phyloP scores from a whole-genome alignment of 2,329 filamentous ascomycete genomes.

The Fusarium denticulatum region DNA sequence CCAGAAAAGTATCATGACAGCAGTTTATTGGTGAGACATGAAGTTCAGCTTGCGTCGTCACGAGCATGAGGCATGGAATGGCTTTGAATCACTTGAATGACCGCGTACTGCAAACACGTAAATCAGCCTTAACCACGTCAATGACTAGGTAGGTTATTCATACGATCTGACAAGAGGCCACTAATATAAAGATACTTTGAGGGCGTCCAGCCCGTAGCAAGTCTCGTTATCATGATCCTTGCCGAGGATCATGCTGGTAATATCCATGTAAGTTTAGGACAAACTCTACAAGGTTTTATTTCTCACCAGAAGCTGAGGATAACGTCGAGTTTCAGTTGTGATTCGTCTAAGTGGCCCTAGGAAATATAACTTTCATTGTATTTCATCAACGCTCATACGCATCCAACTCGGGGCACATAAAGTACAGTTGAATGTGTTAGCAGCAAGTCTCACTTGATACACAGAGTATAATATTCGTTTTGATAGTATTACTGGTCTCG shows the following conservation, averaged over 20 bases:
- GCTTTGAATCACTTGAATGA: slow-evolving; percentile 16
- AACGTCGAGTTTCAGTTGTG: background rate
- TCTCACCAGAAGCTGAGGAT: background rate
- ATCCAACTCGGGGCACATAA: background rate
- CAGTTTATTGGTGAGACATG: slow-evolving; percentile 8
- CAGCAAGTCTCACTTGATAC: background rate
- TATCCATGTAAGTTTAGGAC: background rate
- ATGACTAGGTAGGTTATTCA: background rate
- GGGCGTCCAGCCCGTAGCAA: too few relatives aligned
- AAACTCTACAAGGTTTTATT: background rate
- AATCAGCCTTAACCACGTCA: slow-evolving; percentile 8
- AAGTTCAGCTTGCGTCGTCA: slow-evolving; percentile 29
- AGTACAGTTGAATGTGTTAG: background rate
- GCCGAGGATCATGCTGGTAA: background rate
- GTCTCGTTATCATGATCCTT: background rate
- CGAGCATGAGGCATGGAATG: background rate
- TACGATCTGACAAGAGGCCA: background rate
- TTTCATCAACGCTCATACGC: background rate
- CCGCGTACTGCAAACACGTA: slow-evolving; percentile 29
- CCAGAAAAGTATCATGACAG: slow-evolving; percentile 9
- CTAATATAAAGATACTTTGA: background rate
- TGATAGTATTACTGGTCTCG: background rate
- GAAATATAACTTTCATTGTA: too few relatives aligned
- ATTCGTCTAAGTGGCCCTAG: background rate
- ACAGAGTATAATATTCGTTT: background rate